These are phyloP conservation scores for Colletotrichum musicola DNA, from an alignment of 2,329 filamentous ascomycete genomes.

Conservation along the genomic window DNA sequence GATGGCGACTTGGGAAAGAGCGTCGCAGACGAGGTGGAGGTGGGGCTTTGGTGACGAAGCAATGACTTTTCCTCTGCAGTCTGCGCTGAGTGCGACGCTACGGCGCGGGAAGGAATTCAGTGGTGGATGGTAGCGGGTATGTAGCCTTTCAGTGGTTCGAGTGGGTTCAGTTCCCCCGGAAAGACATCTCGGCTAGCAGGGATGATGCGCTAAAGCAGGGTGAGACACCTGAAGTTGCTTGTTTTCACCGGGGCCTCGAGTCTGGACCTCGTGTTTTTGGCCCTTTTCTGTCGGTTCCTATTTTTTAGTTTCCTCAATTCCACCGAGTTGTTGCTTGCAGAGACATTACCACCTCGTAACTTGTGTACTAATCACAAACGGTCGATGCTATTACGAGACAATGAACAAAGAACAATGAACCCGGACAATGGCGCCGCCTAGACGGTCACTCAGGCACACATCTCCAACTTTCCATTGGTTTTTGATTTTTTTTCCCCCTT, in stretches of 20 bases:
- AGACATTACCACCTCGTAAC: neutral
- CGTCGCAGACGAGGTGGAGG: constrained; percentile 4
- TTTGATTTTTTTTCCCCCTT: constrained; percentile 1
- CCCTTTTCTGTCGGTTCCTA: neutral
- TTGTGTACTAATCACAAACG: neutral
- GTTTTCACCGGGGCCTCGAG: constrained; percentile 7
- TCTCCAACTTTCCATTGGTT: neutral
- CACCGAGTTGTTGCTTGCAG: constrained; percentile 12
- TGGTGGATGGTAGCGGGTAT: neutral
- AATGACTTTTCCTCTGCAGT: neutral
- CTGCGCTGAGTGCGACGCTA: neutral
- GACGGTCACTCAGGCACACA: neutral
- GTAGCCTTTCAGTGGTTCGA: neutral
- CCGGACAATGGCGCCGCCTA: constrained; percentile 19
- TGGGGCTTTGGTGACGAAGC: constrained; percentile 14
- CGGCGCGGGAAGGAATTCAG: constrained; percentile 14
- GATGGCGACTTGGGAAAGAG: neutral
- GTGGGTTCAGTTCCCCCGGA: neutral
- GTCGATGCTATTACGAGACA: neutral
- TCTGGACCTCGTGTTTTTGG: constrained; percentile 9
- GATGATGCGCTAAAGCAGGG: neutral
- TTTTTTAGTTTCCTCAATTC: neutral
- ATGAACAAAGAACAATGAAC: constrained; percentile 10
- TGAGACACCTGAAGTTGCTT: constrained; percentile 21
- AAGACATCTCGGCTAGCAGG: constrained; percentile 21